Evolutionary conservation across 2,329 filamentous ascomycete genomes (phyloP).

Genomic region (Elsinoe australis): DNA sequence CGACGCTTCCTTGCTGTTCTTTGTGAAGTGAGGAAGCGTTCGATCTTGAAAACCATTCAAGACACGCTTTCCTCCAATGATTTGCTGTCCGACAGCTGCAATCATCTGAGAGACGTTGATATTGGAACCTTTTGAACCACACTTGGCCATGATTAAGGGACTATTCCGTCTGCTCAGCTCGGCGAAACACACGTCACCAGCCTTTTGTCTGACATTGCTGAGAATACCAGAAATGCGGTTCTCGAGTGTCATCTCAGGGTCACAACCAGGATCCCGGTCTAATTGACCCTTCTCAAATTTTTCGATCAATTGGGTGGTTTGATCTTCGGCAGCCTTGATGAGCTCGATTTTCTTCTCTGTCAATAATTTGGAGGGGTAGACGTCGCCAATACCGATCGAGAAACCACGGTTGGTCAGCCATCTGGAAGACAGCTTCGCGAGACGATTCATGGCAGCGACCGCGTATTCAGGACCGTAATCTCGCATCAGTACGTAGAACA

Average conservation of each 20-base stretch:
- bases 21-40: slow-evolving; percentile 89
- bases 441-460: slow-evolving; percentile 83
- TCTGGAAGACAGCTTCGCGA: slow-evolving; percentile 83
- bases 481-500: slow-evolving; percentile 93
- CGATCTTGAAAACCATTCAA: slow-evolving; percentile 94
- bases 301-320: slow-evolving; percentile 76
- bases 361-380: slow-evolving; percentile 70
- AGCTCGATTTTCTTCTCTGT: slow-evolving; percentile 66
- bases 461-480: slow-evolving; percentile 89
- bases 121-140: slow-evolving; percentile 90
- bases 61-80: slow-evolving; percentile 89
- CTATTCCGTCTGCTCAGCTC: slow-evolving; percentile 88
- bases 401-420: slow-evolving; percentile 87
- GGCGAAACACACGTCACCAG: slow-evolving; percentile 82
- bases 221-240: slow-evolving; percentile 85
- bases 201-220: slow-evolving; percentile 82
- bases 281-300: slow-evolving; percentile 73
- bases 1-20: slow-evolving; percentile 82
- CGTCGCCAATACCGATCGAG: slow-evolving; percentile 91
- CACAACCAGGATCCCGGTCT: slow-evolving; percentile 78
- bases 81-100: slow-evolving; percentile 92
- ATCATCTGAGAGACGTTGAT: slow-evolving; percentile 99
- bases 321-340: slow-evolving; percentile 67
- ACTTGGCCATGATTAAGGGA: slow-evolving; percentile 93
- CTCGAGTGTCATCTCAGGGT: slow-evolving; percentile 86